These are phyloP conservation scores for Xylariaceae sp. DNA, from an alignment of 2,329 filamentous ascomycete genomes.

Conservation along the genomic window DNA sequence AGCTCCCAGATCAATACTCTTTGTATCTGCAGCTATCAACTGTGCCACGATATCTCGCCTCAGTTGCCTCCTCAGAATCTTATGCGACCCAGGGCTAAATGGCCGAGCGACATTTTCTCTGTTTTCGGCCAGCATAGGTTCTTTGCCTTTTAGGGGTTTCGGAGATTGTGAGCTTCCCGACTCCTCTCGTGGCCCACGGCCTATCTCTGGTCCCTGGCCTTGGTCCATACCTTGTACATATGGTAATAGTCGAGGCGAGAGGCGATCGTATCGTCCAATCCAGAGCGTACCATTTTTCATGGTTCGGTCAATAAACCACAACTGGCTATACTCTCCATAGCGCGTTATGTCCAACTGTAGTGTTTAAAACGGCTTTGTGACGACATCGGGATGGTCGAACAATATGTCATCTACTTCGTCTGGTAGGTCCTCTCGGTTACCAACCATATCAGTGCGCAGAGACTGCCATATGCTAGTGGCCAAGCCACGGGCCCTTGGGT, in stretches of 20 bases:
- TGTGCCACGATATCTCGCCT: neutral
- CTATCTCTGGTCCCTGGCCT: no score
- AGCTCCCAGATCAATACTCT: neutral
- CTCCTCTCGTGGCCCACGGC: no score
- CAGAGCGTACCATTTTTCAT: conserved; percentile 8
- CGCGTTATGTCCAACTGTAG: conserved; percentile 3
- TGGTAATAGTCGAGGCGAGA: neutral
- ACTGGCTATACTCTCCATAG: neutral
- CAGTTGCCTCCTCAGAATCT: neutral
- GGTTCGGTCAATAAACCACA: conserved; percentile 13
- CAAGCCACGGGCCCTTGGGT: neutral
- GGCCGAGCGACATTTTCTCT: no score
- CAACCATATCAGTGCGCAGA: neutral
- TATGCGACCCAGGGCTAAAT: no score
- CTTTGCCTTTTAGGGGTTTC: no score
- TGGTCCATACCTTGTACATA: neutral
- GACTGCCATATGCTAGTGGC: conserved; percentile 15
- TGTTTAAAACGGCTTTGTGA: neutral
- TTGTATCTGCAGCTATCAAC: neutral
- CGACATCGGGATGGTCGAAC: neutral
- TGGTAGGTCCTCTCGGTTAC: conserved; percentile 2
- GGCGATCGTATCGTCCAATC: conserved; percentile 3
- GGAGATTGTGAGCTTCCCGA: no score
- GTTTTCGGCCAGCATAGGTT: no score
- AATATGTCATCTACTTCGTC: conserved; percentile 1